Evolutionary conservation across 192 early-diverging fungal species (phyloP), one percentile per base, ranked within the genome.

Genomic region (Paraglomus brasilianum): DNA sequence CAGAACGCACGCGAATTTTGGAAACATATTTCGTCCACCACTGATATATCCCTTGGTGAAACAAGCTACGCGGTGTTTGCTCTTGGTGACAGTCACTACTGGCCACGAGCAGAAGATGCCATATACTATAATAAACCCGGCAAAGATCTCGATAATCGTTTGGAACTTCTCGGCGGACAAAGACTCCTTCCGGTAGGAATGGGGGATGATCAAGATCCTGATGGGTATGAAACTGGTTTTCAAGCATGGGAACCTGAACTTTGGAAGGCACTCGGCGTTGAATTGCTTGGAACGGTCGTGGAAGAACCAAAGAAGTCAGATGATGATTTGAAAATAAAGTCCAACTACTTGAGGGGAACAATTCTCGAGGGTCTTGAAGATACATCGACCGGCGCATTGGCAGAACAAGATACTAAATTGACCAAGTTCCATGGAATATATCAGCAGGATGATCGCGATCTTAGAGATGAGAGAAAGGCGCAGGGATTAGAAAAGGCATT

Each of bases 341-440:
- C 90, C 81, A 95, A 94, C 84, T 98, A 79, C 78, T 80, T 98
- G 59, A 91, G 95, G 74, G 95, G 95, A 65, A 92, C 93, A 48
- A 98, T 98, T 80, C 81, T 86, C 58, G 83, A 93, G 72, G 91
- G 92, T 24, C 79, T 98, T 4, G 80, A 82, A 67, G 94, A 98
- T 75, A 81, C 81, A 24, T 89, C 90, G 39, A 93, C 89, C 43
- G 95, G 95, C 47, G 85, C 83, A 11, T 82, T 98, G 30, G 81
- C 82, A 72, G 95, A 98, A 82, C 88, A 83, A 79, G 93, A 98
- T 80, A 89, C 87, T 75, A 95, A 94, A 82, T 76, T 98, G 69
- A 88, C 89, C 58, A 98, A 98, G 82, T 96, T 96, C 87, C 95
- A 98, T 80, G 95, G 95, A 72, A 94, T 90, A 44, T 98, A 98